phyloP scores from a whole-genome alignment of 2,329 filamentous ascomycete genomes.

The Colletotrichum aenigma region DNA sequence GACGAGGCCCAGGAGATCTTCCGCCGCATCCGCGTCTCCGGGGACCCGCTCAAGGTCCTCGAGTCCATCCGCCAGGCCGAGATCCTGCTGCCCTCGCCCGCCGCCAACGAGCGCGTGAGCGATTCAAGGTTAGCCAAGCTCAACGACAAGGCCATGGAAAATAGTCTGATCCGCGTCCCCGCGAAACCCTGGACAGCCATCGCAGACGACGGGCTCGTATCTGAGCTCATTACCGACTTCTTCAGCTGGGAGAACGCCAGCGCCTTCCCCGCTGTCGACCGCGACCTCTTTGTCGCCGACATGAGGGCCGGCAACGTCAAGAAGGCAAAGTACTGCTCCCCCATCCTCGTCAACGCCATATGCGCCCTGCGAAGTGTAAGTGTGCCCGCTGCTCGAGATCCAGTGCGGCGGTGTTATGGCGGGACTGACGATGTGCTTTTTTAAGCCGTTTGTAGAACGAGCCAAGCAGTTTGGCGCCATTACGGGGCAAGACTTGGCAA shows the following conservation, averaged over 20 bases:
- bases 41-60: conserved; percentile 16
- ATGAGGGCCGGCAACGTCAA: conserved; percentile 25
- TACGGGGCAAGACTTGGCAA: conserved; percentile 6
- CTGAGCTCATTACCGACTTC: conserved; percentile 32
- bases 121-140: conserved; percentile 15
- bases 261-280: conserved; percentile 28
- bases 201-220: conserved; percentile 33
- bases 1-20: conserved; percentile 24
- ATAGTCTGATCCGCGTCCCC: conserved; percentile 26
- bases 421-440: background rate
- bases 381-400: background rate
- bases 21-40: conserved; percentile 17
- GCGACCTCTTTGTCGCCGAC: conserved; percentile 27
- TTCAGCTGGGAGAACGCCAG: conserved; percentile 32
- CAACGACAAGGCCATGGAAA: conserved; percentile 19
- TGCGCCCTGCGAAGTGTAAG: conserved; percentile 33
- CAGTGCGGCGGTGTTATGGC: background rate
- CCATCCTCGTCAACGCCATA: conserved; percentile 35
- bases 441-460: conserved; percentile 8
- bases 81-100: conserved; percentile 18
- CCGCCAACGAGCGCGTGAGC: background rate
- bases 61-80: conserved; percentile 24
- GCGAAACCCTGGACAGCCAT: conserved; percentile 33
- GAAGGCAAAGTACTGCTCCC: conserved; percentile 29
- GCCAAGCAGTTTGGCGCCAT: conserved; percentile 9